These are phyloP conservation scores for Astrocystis sublimbata DNA, from an alignment of 495 filamentous ascomycete species.

Conservation along the genomic window DNA sequence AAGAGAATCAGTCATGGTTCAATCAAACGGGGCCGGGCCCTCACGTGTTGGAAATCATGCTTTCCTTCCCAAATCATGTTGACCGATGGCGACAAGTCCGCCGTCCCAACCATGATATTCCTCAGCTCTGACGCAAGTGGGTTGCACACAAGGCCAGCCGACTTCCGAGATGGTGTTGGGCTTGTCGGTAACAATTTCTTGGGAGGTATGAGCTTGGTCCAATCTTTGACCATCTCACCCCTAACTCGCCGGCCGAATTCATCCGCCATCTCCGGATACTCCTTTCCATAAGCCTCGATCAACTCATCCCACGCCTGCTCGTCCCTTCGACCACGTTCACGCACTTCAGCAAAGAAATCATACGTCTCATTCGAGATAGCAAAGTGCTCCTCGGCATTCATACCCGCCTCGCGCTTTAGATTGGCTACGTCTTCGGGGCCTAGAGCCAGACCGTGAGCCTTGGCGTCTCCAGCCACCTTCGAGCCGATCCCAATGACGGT, in stretches of 20 bases:
- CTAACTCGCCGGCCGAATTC: conserved; percentile 50
- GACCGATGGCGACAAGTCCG: conserved; percentile 59
- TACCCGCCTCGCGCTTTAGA: conserved; percentile 50
- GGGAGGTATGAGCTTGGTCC: conserved; percentile 46
- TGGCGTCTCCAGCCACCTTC: conserved; percentile 48
- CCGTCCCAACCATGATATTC: conserved; percentile 60
- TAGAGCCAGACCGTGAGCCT: conserved; percentile 55
- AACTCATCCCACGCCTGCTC: conserved; percentile 50
- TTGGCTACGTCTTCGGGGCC: conserved; percentile 47
- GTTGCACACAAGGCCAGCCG: conserved; percentile 53
- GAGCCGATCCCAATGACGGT: conserved; percentile 60
- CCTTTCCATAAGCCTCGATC: conserved; percentile 40
- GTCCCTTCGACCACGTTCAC: conserved; percentile 40
- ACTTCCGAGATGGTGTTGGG: conserved; percentile 51
- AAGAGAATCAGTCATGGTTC: background rate
- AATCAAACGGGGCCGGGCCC: background rate
- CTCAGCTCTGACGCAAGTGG: conserved; percentile 48
- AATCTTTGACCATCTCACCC: conserved; percentile 49
- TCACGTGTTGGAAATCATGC: conserved; percentile 55
- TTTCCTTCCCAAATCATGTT: conserved; percentile 59
- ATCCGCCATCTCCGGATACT: conserved; percentile 47
- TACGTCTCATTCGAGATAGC: conserved; percentile 47
- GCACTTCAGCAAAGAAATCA: conserved; percentile 51
- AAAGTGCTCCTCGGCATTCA: conserved; percentile 49
- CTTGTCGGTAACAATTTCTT: conserved; percentile 40